Base-by-base conservation (phyloP, 169 alveolate genomes). In the Plasmodium reichenowi region DNA sequence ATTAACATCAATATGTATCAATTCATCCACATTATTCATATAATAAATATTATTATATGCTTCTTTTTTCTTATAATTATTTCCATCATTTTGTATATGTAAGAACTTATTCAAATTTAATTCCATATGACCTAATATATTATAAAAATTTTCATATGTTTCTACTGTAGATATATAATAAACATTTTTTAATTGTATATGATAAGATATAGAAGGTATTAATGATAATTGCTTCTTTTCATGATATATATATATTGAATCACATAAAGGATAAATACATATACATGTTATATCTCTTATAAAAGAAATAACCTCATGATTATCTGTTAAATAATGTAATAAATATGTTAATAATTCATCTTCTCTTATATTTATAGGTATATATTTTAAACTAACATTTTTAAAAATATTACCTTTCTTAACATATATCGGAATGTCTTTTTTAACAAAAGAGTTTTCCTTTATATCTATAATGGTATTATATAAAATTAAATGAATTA, bases 221-320 rank as follows among this genome's bases (percentile, higher is more conserved):
- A 86, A 71, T 29, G 88, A 47, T 32, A 86, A 43, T 43, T 86
- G 92, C 7, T 17, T 71, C 15, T 72, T 71, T 17, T 72, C 70
- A 62, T 71, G 15, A 54, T 72, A 74, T 10, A 86, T 66, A 72
- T 86, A 86, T 10, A 72, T 72, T 17, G 87, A 67, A 32, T 71
- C 72, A 60, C 92, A 86, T 13, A 29, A 26, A 15, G 92, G 92
- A 63, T 86, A 86, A 29, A 86, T 2, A 59, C 92, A 86, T 15
- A 86, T 73, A 2, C 88, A 64, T 17, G 88, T 71, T 43, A 71
- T 86, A 66, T 86, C 92, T 22, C 66, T 67, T 68, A 86, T 86
- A 22, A 86, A 86, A 24, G 64, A 47, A 47, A 64, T 52, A 17
- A 78, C 89, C 54, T 78, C 89, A 15, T 38, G 3, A 26, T 66